Evolutionary conservation across 768 basidiomycete genomes (phyloP).

Genomic region (Amanita brunnescens): DNA sequence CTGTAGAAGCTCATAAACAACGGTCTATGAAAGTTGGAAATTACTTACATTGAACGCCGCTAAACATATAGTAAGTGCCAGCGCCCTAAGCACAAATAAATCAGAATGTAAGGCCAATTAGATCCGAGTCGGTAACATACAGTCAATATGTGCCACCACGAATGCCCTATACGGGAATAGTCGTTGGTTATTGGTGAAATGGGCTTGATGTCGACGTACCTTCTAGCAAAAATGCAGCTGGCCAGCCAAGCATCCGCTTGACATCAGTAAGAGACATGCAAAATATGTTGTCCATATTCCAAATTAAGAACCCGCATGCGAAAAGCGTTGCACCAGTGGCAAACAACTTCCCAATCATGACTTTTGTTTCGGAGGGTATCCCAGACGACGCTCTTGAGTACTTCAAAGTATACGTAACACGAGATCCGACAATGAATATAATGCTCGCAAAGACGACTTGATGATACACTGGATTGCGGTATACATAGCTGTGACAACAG

Average conservation of each 20-base stretch:
- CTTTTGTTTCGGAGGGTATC: conserved; percentile 35
- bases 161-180: conserved; percentile 38
- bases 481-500: conserved; percentile 36
- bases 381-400: conserved; percentile 28
- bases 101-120: neutral
- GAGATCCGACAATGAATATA: conserved; percentile 37
- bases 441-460: conserved; percentile 63
- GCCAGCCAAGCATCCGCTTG: conserved; percentile 55
- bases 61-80: conserved; percentile 44
- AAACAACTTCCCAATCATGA: conserved; percentile 36
- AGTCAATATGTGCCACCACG: conserved; percentile 70
- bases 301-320: conserved; percentile 56
- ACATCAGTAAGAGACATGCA: conserved; percentile 49
- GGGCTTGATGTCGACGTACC: conserved; percentile 23
- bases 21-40: neutral
- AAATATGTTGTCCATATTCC: conserved; percentile 79
- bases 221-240: conserved; percentile 57
- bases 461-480: conserved; percentile 75
- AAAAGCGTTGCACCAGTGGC: conserved; percentile 47
- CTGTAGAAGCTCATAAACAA: conserved; percentile 16
- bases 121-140: conserved; percentile 26
- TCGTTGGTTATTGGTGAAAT: neutral
- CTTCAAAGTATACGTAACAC: conserved; percentile 45
- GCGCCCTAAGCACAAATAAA: conserved; percentile 26
- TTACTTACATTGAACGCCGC: conserved; percentile 41